Percentiles rank a stretch among this genome's conserved stretches.
Conservation (phyloP, 2,329 filamentous ascomycete genomes). For the Colletotrichum navitas region DNA sequence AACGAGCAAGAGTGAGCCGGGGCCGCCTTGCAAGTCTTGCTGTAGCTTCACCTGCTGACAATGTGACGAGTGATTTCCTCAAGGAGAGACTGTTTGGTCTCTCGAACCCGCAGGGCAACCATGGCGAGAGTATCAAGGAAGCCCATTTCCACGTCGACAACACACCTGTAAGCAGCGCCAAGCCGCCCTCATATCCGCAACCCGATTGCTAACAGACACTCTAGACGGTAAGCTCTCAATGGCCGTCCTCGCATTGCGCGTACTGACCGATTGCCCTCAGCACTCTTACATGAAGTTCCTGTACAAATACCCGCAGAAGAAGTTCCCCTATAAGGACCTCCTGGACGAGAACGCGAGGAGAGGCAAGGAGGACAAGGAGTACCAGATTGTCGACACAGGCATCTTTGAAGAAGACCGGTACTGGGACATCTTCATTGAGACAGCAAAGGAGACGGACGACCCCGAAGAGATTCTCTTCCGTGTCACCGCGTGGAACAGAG, state of each 20-base stretch:
- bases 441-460: constrained; percentile 92
- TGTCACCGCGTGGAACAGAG: constrained; percentile 95
- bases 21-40: constrained; percentile 42
- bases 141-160: constrained; percentile 97
- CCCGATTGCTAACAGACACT: constrained; percentile 18
- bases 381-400: constrained; percentile 91
- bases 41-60: constrained; percentile 53
- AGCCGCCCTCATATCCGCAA: background rate
- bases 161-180: constrained; percentile 70
- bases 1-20: constrained; percentile 88
- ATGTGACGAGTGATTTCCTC: constrained; percentile 77
- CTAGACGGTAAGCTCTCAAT: constrained; percentile 40
- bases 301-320: constrained; percentile 95
- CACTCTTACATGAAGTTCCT: constrained; percentile 99
- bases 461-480: constrained; percentile 93
- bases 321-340: constrained; percentile 92
- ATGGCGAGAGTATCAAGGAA: constrained; percentile 97
- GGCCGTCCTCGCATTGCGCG: background rate
- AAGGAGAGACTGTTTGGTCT: constrained; percentile 96
- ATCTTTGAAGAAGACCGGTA: constrained; percentile 90
- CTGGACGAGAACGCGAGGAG: constrained; percentile 85
- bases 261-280: constrained; percentile 57
- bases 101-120: constrained; percentile 96
- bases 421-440: constrained; percentile 98
- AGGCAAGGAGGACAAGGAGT: constrained; percentile 83